Percentiles rank a stretch among this genome's conserved stretches.
Conservation (phyloP, 2,329 filamentous ascomycete species). For the Curvularia hawaiiensis region DNA sequence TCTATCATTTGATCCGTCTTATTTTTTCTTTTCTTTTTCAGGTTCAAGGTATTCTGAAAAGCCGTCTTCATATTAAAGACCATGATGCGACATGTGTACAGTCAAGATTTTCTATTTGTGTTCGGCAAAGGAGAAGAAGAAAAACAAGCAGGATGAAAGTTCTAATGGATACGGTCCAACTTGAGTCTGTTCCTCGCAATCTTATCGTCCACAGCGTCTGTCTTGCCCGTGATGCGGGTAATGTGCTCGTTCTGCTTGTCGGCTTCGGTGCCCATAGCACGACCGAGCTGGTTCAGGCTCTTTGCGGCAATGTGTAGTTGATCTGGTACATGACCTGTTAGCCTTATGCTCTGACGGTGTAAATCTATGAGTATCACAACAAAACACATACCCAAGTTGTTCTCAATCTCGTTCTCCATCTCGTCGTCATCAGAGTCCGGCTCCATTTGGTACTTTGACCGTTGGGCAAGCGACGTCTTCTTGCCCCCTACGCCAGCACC, state of each 20-base stretch:
- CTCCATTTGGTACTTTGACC: constrained; percentile 44
- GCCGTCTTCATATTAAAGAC: background rate
- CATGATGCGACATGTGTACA: background rate
- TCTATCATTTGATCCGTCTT: background rate
- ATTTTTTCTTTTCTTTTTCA: too few relatives aligned
- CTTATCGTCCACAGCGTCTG: constrained; percentile 76
- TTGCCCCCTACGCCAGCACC: constrained; percentile 14
- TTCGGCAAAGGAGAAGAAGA: background rate
- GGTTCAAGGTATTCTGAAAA: background rate
- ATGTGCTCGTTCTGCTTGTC: constrained; percentile 79
- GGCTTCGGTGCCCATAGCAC: constrained; percentile 75
- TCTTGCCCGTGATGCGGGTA: constrained; percentile 80
- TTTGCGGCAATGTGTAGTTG: constrained; percentile 65
- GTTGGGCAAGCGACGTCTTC: constrained; percentile 38
- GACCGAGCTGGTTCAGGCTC: constrained; percentile 73
- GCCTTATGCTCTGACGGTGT: too few relatives aligned
- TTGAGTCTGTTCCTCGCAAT: constrained; percentile 78
- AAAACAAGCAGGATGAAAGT: background rate
- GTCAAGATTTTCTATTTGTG: background rate
- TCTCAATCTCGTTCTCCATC: constrained; percentile 61
- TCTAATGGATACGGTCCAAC: constrained; percentile 65
- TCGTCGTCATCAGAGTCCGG: constrained; percentile 59
- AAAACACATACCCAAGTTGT: constrained; percentile 51
- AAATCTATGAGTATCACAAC: constrained; percentile 2
- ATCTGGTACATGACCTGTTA: constrained; percentile 41